Evolutionary conservation across 176 grass and related monocot genomes (phyloP), one percentile per base, ranked within the genome.

Genomic region (Elymus sibiricus): DNA sequence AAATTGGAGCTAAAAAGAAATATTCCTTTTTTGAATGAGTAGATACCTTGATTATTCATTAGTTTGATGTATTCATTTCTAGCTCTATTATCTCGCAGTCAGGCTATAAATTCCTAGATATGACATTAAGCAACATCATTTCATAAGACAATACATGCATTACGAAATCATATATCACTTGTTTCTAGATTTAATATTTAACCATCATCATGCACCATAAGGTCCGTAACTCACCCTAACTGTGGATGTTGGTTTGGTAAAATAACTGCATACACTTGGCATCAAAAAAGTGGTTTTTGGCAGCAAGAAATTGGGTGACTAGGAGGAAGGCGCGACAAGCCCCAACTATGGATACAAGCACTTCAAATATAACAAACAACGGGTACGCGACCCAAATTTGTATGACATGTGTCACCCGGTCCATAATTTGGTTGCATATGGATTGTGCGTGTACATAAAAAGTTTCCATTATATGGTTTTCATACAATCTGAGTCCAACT

Each of bases 281-380:
- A 95, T 93, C 64, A 92, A 98, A 83, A 93, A 93, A 72, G 93
- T 93, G 76, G 77, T 98, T 71, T 95, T 98, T 81, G 93, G 95
- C 15, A 89, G 95, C 32, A 89, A 76, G 70, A n/a, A n/a, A n/a
- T n/a, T n/a, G n/a, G n/a, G n/a, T n/a, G n/a, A n/a, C n/a, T n/a
- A n/a, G n/a, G n/a, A 84, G 88, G 95, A 98, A 70, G 91, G 95
- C 87, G 93, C 95, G 93, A 95, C 86, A 22, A 95, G 75, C 70
- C 49, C 93, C 5, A 88, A 95, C 69, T 88, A 87, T 75, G 95
- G 93, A 80, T 95, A 98, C 83, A 98, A 87, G 67, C 87, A 91
- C 77, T 98, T 90, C 87, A 95, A 79, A 95, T 93, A 77, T 95
- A 72, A 90, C 24, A 80, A 24, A 51, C 27, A 8, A 25, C 24